These are phyloP conservation scores for Quercus engelmannii DNA, from an alignment of 306 rosid genomes.

Conservation along the genomic window DNA sequence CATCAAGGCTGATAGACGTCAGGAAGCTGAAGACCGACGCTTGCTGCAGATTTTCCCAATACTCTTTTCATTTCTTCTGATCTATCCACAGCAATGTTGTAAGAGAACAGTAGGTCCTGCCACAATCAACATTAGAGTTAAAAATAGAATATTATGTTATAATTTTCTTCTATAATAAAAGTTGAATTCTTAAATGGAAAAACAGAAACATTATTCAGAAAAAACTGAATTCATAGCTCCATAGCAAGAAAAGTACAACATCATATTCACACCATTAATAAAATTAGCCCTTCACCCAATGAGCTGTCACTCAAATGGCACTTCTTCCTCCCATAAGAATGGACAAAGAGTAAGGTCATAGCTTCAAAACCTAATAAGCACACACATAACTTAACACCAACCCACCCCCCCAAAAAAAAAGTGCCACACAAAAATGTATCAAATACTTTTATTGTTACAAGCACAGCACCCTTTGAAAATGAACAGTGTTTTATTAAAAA, in stretches of 20 bases:
- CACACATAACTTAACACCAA: too few relatives aligned
- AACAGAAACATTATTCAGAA: neutral
- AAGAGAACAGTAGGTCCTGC: constrained; percentile 84
- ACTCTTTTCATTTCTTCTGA: constrained; percentile 71
- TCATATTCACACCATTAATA: neutral
- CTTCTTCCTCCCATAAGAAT: too few relatives aligned
- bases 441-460: too few relatives aligned
- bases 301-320: too few relatives aligned
- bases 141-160: neutral
- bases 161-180: neutral
- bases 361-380: too few relatives aligned
- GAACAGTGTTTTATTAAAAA: neutral
- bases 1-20: constrained; percentile 61
- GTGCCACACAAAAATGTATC: too few relatives aligned
- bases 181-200: neutral
- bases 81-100: constrained; percentile 90
- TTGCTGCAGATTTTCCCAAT: constrained; percentile 89
- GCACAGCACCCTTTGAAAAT: too few relatives aligned
- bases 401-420: too few relatives aligned
- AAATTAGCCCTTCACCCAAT: neutral
- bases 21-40: constrained; percentile 91
- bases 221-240: neutral
- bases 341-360: too few relatives aligned
- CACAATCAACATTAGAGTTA: constrained; percentile 18
- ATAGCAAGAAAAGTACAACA: neutral